Conservation (phyloP, 768 basidiomycete genomes). For the Mycena capillaripes region DNA sequence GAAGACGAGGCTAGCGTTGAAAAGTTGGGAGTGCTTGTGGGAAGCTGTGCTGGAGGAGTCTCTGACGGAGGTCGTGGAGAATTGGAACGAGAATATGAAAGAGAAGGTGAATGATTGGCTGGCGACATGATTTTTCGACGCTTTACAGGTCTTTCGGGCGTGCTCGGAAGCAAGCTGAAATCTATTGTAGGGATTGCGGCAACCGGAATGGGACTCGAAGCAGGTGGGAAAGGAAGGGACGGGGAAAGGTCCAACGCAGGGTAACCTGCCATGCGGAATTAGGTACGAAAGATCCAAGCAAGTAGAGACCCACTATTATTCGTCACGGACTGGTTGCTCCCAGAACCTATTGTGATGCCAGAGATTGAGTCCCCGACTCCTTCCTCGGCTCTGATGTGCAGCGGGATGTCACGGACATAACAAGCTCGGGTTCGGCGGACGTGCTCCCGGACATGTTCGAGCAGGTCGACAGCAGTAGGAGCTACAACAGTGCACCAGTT, state of each 20-base stretch:
- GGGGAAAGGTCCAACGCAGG: constrained; percentile 34
- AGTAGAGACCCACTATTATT: constrained; percentile 14
- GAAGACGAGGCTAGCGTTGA: constrained; percentile 44
- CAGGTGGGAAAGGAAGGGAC: constrained; percentile 52
- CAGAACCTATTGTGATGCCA: constrained; percentile 33
- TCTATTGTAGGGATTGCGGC: constrained; percentile 40
- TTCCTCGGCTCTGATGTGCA: constrained; percentile 60
- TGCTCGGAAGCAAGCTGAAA: constrained; percentile 32
- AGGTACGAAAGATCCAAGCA: background rate
- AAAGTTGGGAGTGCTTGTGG: constrained; percentile 35
- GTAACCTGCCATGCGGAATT: background rate
- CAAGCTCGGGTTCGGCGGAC: constrained; percentile 60
- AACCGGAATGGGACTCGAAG: constrained; percentile 43
- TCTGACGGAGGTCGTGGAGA: constrained; percentile 28
- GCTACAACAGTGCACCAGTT: constrained; percentile 50
- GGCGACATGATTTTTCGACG: constrained; percentile 26
- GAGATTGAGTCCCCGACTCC: constrained; percentile 57
- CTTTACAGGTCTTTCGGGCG: constrained; percentile 43
- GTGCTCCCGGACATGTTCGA: constrained; percentile 65
- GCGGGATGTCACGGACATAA: constrained; percentile 57
- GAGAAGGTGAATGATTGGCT: constrained; percentile 28
- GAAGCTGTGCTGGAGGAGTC: background rate
- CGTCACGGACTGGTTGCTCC: background rate
- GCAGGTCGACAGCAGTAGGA: constrained; percentile 51
- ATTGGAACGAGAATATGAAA: constrained; percentile 21